phyloP scores from a whole-genome alignment of 2,329 filamentous ascomycete species.

The Hysterium pulicare region DNA sequence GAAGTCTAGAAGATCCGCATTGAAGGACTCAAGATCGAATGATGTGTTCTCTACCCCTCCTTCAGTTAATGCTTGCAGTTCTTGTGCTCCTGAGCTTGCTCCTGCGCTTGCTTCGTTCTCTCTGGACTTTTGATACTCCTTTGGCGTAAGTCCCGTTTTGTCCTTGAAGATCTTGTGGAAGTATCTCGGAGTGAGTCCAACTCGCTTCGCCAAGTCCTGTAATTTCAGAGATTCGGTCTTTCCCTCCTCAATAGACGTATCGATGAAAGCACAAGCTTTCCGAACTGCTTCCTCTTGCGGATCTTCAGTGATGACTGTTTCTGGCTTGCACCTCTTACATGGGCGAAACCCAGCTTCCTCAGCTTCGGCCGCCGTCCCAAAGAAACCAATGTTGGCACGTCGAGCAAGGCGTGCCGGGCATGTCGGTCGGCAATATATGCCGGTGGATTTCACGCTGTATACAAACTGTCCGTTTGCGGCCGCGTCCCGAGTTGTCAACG shows the following conservation, averaged over 20 bases:
- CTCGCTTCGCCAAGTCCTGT: conserved; percentile 49
- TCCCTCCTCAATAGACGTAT: conserved; percentile 17
- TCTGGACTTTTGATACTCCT: conserved; percentile 32
- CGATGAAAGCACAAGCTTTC: conserved; percentile 33
- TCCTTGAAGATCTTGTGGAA: conserved; percentile 59
- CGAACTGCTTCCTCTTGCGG: conserved; percentile 45
- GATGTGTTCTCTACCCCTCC: neutral
- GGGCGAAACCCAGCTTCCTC: conserved; percentile 51
- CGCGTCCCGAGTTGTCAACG: conserved; percentile 45
- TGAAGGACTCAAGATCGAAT: neutral
- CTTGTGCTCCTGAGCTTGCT: neutral
- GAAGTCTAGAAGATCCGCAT: too few relatives aligned
- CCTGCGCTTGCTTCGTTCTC: neutral
- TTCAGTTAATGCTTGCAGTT: neutral
- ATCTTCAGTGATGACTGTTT: conserved; percentile 35
- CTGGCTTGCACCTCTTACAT: conserved; percentile 57
- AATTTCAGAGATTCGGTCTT: conserved; percentile 32
- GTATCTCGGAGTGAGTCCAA: conserved; percentile 55
- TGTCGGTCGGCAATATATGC: conserved; percentile 59
- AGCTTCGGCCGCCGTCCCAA: conserved; percentile 46
- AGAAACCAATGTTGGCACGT: conserved; percentile 57
- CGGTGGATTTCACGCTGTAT: conserved; percentile 56
- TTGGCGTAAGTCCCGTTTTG: conserved; percentile 52
- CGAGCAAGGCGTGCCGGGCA: conserved; percentile 59
- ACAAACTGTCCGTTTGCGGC: conserved; percentile 48